Evolutionary conservation across 345 rosid species (phyloP), one percentile per base, ranked within the genome.

Genomic region (Salix suchowensis): DNA sequence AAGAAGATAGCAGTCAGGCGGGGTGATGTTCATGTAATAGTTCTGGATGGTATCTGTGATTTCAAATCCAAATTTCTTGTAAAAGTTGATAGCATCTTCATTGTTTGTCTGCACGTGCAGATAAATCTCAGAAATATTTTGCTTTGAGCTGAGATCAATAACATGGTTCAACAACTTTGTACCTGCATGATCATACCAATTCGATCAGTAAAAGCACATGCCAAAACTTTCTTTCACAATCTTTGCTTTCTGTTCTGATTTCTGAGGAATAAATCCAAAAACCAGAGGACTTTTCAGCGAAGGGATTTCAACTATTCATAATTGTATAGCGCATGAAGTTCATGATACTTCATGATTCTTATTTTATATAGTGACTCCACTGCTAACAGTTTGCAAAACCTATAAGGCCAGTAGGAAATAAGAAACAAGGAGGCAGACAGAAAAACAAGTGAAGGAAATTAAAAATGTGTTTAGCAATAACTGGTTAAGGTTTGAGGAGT

Each of bases 61-160:
- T 74, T 91, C 91, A 79, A 94, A 96, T 60, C 92, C 97, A 64
- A 94, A 96, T 86, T 93, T 96, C 90, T 90, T 92, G 80, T 94
- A 96, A 81, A 96, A 94, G 79, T 88, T 89, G 86, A 93, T 91
- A n/a, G 98, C 98, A 30, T 96, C 98, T 68, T 94, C 95, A 69
- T 96, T 94, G 88, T 94, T 92, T 46, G 97, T 94, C 88, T 94
- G 99, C 79, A 96, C 99, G 37, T 94, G 98, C 89, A 96, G 90
- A 89, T 94, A 96, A 82, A 94, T 83, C 86, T 92, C 97, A 15
- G 86, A 84, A 61, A 90, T 87, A 82, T 85, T 88, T 83, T 89
- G 92, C 89, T 89, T 91, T 67, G 80, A 77, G 82, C 91, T 84
- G 81, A 91, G 91, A 46, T 94, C 97, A 52, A 94, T 88, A 79